A percentile compares a stretch with the other conserved stretches of the same genome.
Evolutionary conservation across 2,329 filamentous ascomycete genomes (phyloP).

Genomic region (Ascochyta pisi): DNA sequence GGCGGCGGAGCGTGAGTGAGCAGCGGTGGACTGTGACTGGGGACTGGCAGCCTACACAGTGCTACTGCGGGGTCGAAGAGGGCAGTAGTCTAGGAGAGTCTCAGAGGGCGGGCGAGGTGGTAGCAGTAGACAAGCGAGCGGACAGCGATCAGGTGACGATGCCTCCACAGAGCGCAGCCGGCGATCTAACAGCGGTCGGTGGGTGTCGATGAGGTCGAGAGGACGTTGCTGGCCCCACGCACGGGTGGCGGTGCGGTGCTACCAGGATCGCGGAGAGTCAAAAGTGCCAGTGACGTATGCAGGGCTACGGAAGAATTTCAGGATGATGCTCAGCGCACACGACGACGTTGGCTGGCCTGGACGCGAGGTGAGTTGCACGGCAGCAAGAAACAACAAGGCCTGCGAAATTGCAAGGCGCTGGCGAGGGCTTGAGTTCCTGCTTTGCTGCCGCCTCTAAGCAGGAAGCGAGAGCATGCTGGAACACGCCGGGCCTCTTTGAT

Average conservation of each 20-base stretch:
- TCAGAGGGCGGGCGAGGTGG: slow-evolving; percentile 1
- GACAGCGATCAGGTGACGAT: slow-evolving; percentile 20
- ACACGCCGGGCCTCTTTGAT: slow-evolving; percentile 9
- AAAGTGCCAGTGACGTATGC: slow-evolving; percentile 26
- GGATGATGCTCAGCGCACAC: slow-evolving; percentile 12
- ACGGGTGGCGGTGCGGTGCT: slow-evolving; percentile 28
- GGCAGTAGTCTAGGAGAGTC: slow-evolving; percentile 5
- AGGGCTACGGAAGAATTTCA: slow-evolving; percentile 26
- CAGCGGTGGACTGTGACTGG: not conserved
- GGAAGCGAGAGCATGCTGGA: not conserved
- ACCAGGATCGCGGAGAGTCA: slow-evolving; percentile 23
- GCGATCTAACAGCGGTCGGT: slow-evolving; percentile 20
- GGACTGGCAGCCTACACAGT: slow-evolving; percentile 5
- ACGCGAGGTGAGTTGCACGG: slow-evolving; percentile 1
- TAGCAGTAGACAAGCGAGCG: slow-evolving; percentile 16
- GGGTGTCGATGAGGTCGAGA: slow-evolving; percentile 26
- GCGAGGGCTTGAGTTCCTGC: slow-evolving; percentile 16
- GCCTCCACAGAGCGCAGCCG: slow-evolving; percentile 21
- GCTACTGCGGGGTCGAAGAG: slow-evolving; percentile 26
- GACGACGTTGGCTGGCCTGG: slow-evolving; percentile 16
- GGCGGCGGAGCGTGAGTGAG: slow-evolving; percentile 16
- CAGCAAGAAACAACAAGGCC: slow-evolving; percentile 4
- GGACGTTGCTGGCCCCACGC: slow-evolving; percentile 23
- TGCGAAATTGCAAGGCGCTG: slow-evolving; percentile 5
- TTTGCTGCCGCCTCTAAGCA: slow-evolving; percentile 10